phyloP scores from a whole-genome alignment of 352 stramenopile species.

The Phytophthora parvispora region DNA sequence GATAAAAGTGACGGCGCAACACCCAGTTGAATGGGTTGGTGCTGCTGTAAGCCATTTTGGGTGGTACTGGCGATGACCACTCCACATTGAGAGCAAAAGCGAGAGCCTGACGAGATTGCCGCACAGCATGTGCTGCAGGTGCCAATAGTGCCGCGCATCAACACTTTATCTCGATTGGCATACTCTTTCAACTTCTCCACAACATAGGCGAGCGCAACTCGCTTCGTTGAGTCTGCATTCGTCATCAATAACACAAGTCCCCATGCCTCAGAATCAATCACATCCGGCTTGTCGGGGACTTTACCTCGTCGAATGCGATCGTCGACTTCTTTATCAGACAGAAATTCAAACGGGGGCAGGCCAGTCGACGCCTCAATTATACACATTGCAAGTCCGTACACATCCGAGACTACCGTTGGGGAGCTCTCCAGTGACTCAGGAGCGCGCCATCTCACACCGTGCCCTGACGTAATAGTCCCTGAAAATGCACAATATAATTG shows the following conservation, averaged over 20 bases:
- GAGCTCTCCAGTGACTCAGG: neutral
- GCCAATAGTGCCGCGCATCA: neutral
- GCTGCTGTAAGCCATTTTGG: neutral
- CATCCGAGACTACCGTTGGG: conserved; percentile 27
- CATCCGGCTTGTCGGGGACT: neutral
- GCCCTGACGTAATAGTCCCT: neutral
- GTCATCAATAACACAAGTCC: neutral
- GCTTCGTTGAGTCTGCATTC: neutral
- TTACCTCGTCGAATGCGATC: neutral
- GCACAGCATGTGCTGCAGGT: neutral
- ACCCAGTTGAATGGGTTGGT: neutral
- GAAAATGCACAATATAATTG: neutral
- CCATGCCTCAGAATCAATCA: neutral
- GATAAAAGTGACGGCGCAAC: neutral
- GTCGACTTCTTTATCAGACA: neutral
- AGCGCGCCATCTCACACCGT: conserved; percentile 7
- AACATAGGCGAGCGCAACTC: neutral
- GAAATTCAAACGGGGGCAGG: neutral
- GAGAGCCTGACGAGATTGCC: neutral
- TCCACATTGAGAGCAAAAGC: neutral
- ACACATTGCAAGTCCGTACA: conserved; percentile 41
- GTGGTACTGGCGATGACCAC: neutral
- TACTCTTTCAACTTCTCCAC: neutral
- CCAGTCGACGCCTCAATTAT: conserved; percentile 33
- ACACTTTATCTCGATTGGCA: neutral